Evolutionary conservation across 148 eudicot genomes (phyloP).

Genomic region (Mesembryanthemum crystallinum): DNA sequence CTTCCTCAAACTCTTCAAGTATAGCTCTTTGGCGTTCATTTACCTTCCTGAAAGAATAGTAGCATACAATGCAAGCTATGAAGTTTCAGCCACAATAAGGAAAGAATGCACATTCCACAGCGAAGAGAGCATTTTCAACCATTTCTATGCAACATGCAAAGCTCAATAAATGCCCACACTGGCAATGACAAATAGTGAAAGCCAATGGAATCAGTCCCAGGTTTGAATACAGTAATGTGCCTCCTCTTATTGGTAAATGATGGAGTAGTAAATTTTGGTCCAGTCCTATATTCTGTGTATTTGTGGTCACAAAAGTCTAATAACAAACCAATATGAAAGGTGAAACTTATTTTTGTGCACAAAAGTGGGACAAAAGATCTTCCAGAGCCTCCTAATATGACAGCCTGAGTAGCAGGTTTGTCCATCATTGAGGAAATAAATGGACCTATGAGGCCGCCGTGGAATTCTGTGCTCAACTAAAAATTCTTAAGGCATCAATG

Average conservation of each 20-base stretch:
- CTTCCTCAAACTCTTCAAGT: slow-evolving; percentile 80
- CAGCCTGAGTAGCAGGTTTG: neutral
- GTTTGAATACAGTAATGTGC: too few relatives aligned
- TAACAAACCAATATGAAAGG: too few relatives aligned
- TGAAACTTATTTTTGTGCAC: too few relatives aligned
- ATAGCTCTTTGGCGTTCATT: slow-evolving; percentile 87
- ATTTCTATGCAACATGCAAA: neutral
- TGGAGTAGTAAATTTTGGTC: too few relatives aligned
- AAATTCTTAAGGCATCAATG: neutral
- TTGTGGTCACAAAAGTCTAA: too few relatives aligned
- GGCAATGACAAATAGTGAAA: neutral
- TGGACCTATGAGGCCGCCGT: neutral
- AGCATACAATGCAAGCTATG: slow-evolving; percentile 7
- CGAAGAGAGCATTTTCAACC: neutral
- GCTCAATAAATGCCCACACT: neutral
- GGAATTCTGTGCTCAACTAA: neutral
- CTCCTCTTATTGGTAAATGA: too few relatives aligned
- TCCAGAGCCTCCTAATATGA: too few relatives aligned
- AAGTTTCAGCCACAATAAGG: neutral
- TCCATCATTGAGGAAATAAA: neutral
- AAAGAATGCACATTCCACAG: neutral
- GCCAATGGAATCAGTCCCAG: too few relatives aligned
- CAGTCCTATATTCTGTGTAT: too few relatives aligned
- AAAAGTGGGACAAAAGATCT: too few relatives aligned
- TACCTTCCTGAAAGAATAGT: slow-evolving; percentile 45